Conservation (phyloP, 2,329 filamentous ascomycete species). For the Teratosphaeria destructans region DNA sequence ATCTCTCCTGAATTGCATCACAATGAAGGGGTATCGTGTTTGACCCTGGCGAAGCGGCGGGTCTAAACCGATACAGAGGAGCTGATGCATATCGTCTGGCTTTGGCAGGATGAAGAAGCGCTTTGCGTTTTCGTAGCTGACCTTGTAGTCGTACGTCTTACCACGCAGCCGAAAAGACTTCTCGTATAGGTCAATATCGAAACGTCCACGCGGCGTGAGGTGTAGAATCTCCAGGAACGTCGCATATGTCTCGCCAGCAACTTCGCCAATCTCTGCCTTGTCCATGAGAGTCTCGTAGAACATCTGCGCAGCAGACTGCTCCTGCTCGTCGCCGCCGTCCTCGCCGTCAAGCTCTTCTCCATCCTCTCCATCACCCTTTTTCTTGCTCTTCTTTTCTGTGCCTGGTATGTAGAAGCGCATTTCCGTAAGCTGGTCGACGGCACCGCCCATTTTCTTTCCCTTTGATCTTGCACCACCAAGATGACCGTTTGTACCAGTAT, state of each 20-base stretch:
- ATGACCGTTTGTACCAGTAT: constrained; percentile 62
- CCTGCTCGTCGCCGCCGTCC: constrained; percentile 50
- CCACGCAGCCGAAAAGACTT: constrained; percentile 91
- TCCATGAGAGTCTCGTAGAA: constrained; percentile 98
- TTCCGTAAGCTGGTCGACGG: constrained; percentile 87
- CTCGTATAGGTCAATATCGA: constrained; percentile 99
- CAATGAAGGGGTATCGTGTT: constrained; percentile 93
- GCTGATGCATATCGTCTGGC: constrained; percentile 92
- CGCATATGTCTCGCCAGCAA: constrained; percentile 95
- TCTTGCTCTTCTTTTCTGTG: constrained; percentile 62
- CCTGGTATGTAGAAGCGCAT: constrained; percentile 99
- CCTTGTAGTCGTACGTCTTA: constrained; percentile 99
- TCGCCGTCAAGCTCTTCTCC: constrained; percentile 50
- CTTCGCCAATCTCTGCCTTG: constrained; percentile 97
- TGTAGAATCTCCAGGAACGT: constrained; percentile 95
- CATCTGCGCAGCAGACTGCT: constrained; percentile 91
- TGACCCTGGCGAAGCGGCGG: constrained; percentile 93
- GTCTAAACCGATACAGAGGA: constrained; percentile 89
- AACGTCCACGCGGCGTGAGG: constrained; percentile 94
- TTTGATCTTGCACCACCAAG: constrained; percentile 63
- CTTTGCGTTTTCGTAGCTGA: constrained; percentile 94
- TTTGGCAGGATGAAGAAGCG: constrained; percentile 98
- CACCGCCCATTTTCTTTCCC: constrained; percentile 82
- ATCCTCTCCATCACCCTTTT: constrained; percentile 63
- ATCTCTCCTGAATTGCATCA: constrained; percentile 98